phyloP scores from a whole-genome alignment of 176 grass and related monocot species.

The Carex myosuroides region DNA sequence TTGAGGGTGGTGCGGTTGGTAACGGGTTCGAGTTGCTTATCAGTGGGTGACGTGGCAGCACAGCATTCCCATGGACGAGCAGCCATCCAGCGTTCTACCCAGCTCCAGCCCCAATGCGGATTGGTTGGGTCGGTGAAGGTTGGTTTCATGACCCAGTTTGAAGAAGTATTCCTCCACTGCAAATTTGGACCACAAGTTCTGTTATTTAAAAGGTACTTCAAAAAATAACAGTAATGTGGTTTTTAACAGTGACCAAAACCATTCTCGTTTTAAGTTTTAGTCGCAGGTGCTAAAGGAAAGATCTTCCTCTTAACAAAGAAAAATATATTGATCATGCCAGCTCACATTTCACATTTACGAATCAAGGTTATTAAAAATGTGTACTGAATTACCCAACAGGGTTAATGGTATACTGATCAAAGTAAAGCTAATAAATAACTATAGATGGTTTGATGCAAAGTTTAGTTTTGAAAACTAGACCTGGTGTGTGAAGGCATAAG shows the following conservation, averaged over 20 bases:
- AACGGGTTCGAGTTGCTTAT: conserved; percentile 37
- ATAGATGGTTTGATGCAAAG: background rate
- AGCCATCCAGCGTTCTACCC: conserved; percentile 91
- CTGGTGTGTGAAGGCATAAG: conserved; percentile 99
- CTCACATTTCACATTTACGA: background rate
- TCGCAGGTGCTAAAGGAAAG: background rate
- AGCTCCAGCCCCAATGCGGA: conserved; percentile 95
- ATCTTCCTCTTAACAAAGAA: background rate
- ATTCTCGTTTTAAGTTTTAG: background rate
- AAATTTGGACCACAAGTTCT: background rate
- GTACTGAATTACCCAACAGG: background rate
- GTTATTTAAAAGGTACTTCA: background rate
- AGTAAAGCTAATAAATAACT: background rate
- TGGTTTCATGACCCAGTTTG: conserved; percentile 42
- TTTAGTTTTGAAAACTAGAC: conserved; percentile 23
- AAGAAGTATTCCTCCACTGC: conserved; percentile 61
- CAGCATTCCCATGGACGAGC: conserved; percentile 61
- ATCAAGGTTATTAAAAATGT: background rate
- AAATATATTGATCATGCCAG: background rate
- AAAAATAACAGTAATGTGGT: background rate
- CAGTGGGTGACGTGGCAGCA: conserved; percentile 14
- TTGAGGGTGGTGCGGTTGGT: background rate
- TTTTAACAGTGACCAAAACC: background rate
- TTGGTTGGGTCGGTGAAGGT: conserved; percentile 69
- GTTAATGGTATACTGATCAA: background rate